Evolutionary conservation across 192 early-diverging fungal genomes (phyloP), one percentile per base, ranked within the genome.

Genomic region (Entophlyctis helioformis): DNA sequence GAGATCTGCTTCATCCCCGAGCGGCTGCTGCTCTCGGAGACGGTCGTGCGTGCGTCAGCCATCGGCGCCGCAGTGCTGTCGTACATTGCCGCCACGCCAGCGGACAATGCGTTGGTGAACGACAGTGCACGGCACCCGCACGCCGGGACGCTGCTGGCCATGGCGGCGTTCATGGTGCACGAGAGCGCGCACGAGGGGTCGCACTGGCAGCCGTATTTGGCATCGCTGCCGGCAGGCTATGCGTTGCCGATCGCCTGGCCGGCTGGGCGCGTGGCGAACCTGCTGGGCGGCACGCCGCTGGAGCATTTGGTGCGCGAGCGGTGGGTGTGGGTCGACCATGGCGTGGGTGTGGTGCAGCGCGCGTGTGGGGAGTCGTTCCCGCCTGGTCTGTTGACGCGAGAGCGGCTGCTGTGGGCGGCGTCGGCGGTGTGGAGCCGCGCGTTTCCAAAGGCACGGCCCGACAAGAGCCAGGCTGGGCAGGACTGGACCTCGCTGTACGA

Each of bases 381-480:
- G 5, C 13, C 33, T 5, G 19, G 21, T 27, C 29, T 19, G 26
- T 32, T 50, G 21, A 31, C 16, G 6, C 35, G 44, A 29, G 23
- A 56, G 21, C 33, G 54, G 25, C 41, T 72, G 20, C 41, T 57
- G 11, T 72, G 69, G 69, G 69, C 60, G 18, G 67, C 63, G 38
- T 50, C 48, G 6, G 56, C 59, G 16, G 65, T 72, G 27, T 43
- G 52, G 12, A 55, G 50, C 29, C 50, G 69, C 16, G 64, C 69
- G 5, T 72, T 72, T 50, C 69, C 69, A 10, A n/a, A n/a, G n/a
- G n/a, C n/a, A n/a, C n/a, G n/a, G n/a, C n/a, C n/a, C n/a, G 54
- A 49, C 7, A 20, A 35, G 11, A n/a, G n/a, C 50, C 50, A 18
- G 39, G 35, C 12, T 39, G 34, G 11, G 44, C 46, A 24, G n/a